Evolutionary conservation across 495 filamentous ascomycete species (phyloP).

Genomic region (Trichoderma erinaceum): DNA sequence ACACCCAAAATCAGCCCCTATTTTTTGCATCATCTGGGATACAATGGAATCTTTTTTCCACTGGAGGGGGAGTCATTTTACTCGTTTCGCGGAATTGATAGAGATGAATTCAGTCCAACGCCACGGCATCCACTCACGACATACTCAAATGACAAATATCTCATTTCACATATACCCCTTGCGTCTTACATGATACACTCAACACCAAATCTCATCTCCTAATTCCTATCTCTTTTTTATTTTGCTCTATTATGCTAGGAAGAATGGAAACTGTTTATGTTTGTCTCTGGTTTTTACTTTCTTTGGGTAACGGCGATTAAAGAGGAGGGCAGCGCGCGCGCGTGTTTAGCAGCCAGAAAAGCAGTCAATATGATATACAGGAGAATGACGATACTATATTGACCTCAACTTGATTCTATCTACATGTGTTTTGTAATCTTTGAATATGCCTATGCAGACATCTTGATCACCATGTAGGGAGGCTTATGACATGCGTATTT

Average conservation of each 20-base stretch:
- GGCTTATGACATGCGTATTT: too few species aligned
- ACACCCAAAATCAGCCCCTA: too few species aligned
- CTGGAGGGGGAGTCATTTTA: conserved; percentile 19
- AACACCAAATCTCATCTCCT: not conserved
- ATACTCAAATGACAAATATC: not conserved
- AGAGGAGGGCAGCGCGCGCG: not conserved
- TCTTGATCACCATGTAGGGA: too few species aligned
- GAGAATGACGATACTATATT: too few species aligned
- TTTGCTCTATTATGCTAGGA: not conserved
- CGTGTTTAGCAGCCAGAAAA: too few species aligned
- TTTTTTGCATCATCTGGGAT: not conserved
- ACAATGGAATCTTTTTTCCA: not conserved
- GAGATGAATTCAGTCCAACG: conserved; percentile 6
- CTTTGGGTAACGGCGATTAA: not conserved
- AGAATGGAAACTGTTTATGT: not conserved
- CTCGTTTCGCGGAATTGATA: conserved; percentile 20
- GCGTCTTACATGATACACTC: conserved; percentile 6
- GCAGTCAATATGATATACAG: too few species aligned
- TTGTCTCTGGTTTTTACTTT: not conserved
- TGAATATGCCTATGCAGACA: too few species aligned
- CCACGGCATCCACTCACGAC: not conserved
- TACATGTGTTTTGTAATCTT: too few species aligned
- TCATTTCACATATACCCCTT: conserved; percentile 6
- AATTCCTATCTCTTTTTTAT: not conserved
- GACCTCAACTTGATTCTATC: too few species aligned